These are phyloP conservation scores for Vitis hybrid DNA, from an alignment of 177 flowering plant species.

Conservation along the genomic window DNA sequence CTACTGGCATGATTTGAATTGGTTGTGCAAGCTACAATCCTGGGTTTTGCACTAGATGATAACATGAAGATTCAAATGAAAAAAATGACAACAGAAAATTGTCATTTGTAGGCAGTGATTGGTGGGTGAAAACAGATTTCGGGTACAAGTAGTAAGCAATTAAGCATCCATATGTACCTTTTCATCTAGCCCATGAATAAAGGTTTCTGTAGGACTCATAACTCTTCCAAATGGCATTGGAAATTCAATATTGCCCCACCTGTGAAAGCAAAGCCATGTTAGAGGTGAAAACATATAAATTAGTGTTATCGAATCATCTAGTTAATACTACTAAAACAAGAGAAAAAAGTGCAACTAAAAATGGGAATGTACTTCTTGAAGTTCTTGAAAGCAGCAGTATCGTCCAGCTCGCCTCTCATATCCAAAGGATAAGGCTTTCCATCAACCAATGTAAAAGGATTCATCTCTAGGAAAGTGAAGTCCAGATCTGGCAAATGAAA, in stretches of 20 bases:
- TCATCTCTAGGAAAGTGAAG: constrained; percentile 84
- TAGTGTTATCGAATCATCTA: not conserved
- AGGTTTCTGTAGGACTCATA: constrained; percentile 78
- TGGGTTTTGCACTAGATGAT: too few species aligned
- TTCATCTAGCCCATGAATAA: constrained; percentile 82
- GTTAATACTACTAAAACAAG: not conserved
- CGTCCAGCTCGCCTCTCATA: constrained; percentile 88
- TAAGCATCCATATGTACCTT: constrained; percentile 43
- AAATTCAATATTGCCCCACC: constrained; percentile 84
- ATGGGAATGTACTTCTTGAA: constrained; percentile 57
- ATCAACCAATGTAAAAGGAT: constrained; percentile 70
- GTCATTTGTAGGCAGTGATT: not conserved
- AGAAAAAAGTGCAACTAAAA: not conserved
- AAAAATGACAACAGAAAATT: too few species aligned
- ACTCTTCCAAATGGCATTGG: constrained; percentile 90
- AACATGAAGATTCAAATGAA: too few species aligned
- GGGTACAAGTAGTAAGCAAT: not conserved
- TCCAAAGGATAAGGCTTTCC: constrained; percentile 87
- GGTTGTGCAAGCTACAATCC: too few species aligned
- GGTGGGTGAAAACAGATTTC: not conserved
- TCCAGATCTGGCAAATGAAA: constrained; percentile 51
- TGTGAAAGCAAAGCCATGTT: constrained; percentile 20
- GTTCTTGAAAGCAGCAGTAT: constrained; percentile 82
- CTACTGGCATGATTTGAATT: too few species aligned
- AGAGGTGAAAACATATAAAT: not conserved